Base-by-base conservation (phyloP, 257 asterid genomes). In the Petunia axillaris region DNA sequence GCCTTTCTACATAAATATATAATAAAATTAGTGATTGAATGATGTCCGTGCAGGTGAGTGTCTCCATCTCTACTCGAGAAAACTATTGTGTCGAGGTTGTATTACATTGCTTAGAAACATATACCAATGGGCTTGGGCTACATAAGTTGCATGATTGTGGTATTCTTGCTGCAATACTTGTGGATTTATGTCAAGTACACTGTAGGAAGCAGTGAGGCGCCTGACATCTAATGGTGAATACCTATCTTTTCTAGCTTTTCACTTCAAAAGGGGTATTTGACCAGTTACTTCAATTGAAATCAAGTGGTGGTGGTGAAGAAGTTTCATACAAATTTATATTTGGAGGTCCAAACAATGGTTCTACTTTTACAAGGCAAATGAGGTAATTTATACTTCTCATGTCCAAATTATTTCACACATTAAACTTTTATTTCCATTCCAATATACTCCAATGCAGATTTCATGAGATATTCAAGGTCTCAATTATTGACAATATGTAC, bases 101-200 rank as follows among this genome's bases (percentile, higher is more conserved):
- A 57, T 89, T 92, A 74, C 97, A 98, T 80, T 92, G 99, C 89
- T 82, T 88, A 89, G 97, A 98, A 55, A 87, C 84, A 79, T 96
- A 89, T 46, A 94, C 96, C 38, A 98, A 96, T 89, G 99, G 97
- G 81, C 89, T 96, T 86, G 99, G 98, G 82, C 74, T 82, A 64
- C 97, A 94, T 66, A 87, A 90, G 76, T 91, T 84, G 79, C 88
- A 91, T 77, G 97, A 96, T 90, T 98, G 99, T 77, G 98, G 99
- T 59, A 68, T 96, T 86, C 92, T 96, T 75, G 94, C 94, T 67
- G 86, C 85, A 44, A 88, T 92, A 83, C 84, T 94, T 86, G 94
- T 25, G 25, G 25, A 25, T 25, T 25, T 25, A 25, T 25, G 25
- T 25, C 25, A 25, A 25, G 25, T 25, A 25, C 25, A 25, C 25